phyloP scores from a whole-genome alignment of 805 yeast species.

The Metschnikowia peoriensis region DNA sequence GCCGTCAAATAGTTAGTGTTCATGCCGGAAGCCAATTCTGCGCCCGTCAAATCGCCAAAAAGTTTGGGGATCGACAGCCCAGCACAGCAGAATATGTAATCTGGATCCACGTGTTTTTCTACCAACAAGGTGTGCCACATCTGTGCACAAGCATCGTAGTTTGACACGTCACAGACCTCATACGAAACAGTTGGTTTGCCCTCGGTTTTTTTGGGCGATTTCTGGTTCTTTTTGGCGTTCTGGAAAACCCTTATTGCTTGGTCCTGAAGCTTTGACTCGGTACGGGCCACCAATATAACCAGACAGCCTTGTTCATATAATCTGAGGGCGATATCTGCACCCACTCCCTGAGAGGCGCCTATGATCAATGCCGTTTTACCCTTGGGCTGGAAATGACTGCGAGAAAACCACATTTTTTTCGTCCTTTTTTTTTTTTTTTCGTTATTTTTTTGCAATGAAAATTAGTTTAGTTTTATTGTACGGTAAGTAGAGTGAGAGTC shows the following conservation, averaged over 20 bases:
- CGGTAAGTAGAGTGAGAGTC: no score
- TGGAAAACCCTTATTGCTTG: conserved; percentile 45
- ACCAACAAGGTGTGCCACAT: conserved; percentile 38
- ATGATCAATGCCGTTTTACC: conserved; percentile 68
- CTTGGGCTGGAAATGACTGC: conserved; percentile 31
- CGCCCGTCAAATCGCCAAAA: conserved; percentile 61
- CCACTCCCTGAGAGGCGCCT: conserved; percentile 95
- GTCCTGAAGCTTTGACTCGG: conserved; percentile 52
- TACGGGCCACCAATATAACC: conserved; percentile 76
- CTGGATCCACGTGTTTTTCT: conserved; percentile 48
- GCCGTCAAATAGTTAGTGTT: conserved; percentile 72
- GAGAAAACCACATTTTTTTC: conserved; percentile 25
- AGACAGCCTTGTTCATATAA: conserved; percentile 55
- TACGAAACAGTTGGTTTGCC: conserved; percentile 25
- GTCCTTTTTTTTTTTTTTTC: no score
- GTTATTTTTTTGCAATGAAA: neutral
- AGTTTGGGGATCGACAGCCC: conserved; percentile 82
- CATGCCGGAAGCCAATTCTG: conserved; percentile 61
- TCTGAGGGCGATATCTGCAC: conserved; percentile 69
- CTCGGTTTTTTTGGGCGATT: neutral
- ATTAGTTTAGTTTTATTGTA: no score
- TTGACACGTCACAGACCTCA: conserved; percentile 63
- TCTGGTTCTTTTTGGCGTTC: neutral
- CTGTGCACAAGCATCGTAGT: conserved; percentile 47
- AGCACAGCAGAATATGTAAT: conserved; percentile 80